Conservation (phyloP, 208 protist species). For the Trypanosomatidae sp. region DNA sequence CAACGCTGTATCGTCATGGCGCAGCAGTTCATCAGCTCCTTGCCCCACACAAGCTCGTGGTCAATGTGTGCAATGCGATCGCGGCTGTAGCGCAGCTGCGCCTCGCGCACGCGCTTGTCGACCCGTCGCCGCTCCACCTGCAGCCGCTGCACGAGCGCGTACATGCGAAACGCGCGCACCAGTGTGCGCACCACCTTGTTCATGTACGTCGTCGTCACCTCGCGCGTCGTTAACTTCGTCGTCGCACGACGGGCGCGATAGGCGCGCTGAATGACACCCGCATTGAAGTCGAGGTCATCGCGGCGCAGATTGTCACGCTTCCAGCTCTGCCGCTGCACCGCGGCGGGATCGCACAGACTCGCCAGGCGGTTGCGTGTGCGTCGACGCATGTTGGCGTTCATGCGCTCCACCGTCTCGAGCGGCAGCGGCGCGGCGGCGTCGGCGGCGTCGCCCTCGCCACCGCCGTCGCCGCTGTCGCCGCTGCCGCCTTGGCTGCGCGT, state of each 20-base stretch:
- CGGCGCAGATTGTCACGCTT: slow-evolving; percentile 48
- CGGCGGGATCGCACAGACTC: slow-evolving; percentile 24
- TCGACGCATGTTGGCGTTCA: slow-evolving; percentile 41
- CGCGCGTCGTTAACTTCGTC: slow-evolving; percentile 22
- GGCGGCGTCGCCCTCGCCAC: too few relatives aligned
- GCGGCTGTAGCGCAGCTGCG: slow-evolving; percentile 13
- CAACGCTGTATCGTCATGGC: slow-evolving; percentile 59
- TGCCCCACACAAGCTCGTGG: slow-evolving; percentile 48
- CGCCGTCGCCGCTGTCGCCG: too few relatives aligned
- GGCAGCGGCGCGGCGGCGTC: slow-evolving; percentile 15
- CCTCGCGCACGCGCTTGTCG: slow-evolving; percentile 8
- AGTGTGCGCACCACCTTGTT: slow-evolving; percentile 49
- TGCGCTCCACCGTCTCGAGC: slow-evolving; percentile 26
- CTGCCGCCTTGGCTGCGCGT: too few relatives aligned
- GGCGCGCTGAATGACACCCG: slow-evolving; percentile 66
- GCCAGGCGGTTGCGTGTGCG: slow-evolving; percentile 7
- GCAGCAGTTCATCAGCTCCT: slow-evolving; percentile 31
- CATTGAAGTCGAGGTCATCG: slow-evolving; percentile 76
- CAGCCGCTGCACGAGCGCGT: slow-evolving; percentile 30
- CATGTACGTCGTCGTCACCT: slow-evolving; percentile 49
- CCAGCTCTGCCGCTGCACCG: slow-evolving; percentile 53
- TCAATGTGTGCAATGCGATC: slow-evolving; percentile 25
- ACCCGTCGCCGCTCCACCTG: background rate
- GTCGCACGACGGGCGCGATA: slow-evolving; percentile 19
- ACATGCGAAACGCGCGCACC: slow-evolving; percentile 55